A percentile compares a stretch with the other conserved stretches of the same genome.
Conservation (phyloP, 2,329 filamentous ascomycete species). For the Chaetomiaceae sp. region DNA sequence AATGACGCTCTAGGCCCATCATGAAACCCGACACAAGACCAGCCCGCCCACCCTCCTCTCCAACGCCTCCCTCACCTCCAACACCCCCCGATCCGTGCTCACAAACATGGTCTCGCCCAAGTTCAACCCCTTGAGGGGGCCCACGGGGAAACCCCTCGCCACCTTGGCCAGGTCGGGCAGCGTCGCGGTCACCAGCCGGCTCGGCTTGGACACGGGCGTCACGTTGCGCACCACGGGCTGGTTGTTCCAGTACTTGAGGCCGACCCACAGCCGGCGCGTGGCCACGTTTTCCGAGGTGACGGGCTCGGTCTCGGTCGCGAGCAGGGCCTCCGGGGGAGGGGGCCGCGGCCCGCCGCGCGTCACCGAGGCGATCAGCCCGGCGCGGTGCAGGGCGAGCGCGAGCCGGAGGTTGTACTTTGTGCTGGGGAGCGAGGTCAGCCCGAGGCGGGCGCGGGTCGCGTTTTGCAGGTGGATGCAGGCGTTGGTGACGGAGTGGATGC, state of each 20-base stretch:
- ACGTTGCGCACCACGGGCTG: constrained; percentile 70
- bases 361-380: constrained; percentile 76
- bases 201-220: constrained; percentile 67
- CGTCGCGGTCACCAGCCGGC: constrained; percentile 63
- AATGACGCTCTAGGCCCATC: too few species aligned
- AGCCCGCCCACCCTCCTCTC: constrained; percentile 76
- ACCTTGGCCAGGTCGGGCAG: constrained; percentile 59
- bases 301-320: constrained; percentile 47
- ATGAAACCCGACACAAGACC: constrained; percentile 66
- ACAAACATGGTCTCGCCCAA: constrained; percentile 82
- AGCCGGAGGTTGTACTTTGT: constrained; percentile 76
- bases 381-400: constrained; percentile 71
- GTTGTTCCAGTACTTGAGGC: constrained; percentile 84
- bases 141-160: constrained; percentile 62
- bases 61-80: constrained; percentile 80
- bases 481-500: constrained; percentile 67
- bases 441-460: constrained; percentile 75
- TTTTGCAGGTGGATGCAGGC: constrained; percentile 91
- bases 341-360: constrained; percentile 62
- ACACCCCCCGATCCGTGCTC: constrained; percentile 68
- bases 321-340: constrained; percentile 44
- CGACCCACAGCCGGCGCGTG: constrained; percentile 75
- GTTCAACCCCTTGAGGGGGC: constrained; percentile 69
- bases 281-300: constrained; percentile 69
- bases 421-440: constrained; percentile 76